phyloP scores from a whole-genome alignment of 2,329 filamentous ascomycete species.

The Claviceps sorghi region DNA sequence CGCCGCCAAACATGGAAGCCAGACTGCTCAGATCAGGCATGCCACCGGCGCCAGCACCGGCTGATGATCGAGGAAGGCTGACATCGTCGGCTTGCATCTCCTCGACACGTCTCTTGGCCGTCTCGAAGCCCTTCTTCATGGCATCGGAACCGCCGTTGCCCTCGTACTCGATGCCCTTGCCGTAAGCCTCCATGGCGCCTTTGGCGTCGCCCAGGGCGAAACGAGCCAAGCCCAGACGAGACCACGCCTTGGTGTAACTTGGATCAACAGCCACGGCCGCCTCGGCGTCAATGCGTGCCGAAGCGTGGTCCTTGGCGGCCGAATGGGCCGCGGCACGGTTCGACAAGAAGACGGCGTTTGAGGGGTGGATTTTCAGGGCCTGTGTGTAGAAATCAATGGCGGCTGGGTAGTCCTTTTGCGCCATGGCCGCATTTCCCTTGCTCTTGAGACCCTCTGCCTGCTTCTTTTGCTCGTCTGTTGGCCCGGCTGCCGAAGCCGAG shows the following conservation, averaged over 20 bases:
- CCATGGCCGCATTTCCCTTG: slow-evolving; percentile 88
- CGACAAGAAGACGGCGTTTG: slow-evolving; percentile 91
- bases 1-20: slow-evolving; percentile 56
- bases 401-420: slow-evolving; percentile 69
- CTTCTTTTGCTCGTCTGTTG: slow-evolving; percentile 48
- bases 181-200: slow-evolving; percentile 89
- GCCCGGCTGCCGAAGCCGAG: slow-evolving; percentile 12
- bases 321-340: slow-evolving; percentile 93
- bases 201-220: slow-evolving; percentile 85
- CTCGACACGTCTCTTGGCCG: slow-evolving; percentile 73
- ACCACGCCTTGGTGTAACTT: slow-evolving; percentile 95
- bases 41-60: slow-evolving; percentile 41
- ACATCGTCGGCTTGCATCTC: slow-evolving; percentile 48
- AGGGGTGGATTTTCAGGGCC: slow-evolving; percentile 65
- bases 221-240: slow-evolving; percentile 73
- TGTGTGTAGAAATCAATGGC: slow-evolving; percentile 83
- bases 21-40: slow-evolving; percentile 59
- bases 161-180: slow-evolving; percentile 83
- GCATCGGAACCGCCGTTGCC: slow-evolving; percentile 88
- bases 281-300: slow-evolving; percentile 77
- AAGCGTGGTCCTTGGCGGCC: slow-evolving; percentile 68
- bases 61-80: slow-evolving; percentile 27
- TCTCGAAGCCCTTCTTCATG: slow-evolving; percentile 96
- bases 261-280: slow-evolving; percentile 78
- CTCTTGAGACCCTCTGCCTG: slow-evolving; percentile 82